These are phyloP conservation scores for Podila epicladia DNA, from an alignment of 192 early-diverging fungal species.

Conservation along the genomic window DNA sequence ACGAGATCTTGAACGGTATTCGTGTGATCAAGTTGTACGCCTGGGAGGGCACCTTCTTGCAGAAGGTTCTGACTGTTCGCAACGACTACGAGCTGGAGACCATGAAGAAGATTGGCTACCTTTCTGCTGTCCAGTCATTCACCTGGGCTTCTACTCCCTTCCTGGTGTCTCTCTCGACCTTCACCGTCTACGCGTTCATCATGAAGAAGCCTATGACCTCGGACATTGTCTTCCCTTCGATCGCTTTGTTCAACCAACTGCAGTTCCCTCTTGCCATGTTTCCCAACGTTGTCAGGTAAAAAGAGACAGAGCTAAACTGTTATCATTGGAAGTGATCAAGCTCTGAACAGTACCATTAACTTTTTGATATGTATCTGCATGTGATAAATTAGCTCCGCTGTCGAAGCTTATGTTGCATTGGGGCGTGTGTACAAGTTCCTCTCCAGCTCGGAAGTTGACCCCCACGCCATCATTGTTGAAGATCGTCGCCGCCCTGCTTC, in stretches of 20 bases:
- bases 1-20: constrained; percentile 91
- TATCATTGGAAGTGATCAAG: too few species aligned
- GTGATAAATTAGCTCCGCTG: constrained; percentile 26
- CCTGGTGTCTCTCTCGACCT: constrained; percentile 87
- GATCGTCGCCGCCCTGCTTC: not conserved
- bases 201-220: constrained; percentile 69
- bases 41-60: constrained; percentile 86
- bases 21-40: constrained; percentile 97
- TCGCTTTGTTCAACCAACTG: constrained; percentile 92
- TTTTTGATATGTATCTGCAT: too few species aligned
- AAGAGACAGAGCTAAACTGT: not conserved
- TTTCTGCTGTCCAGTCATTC: constrained; percentile 77
- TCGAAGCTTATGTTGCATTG: constrained; percentile 88
- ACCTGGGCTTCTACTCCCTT: constrained; percentile 89
- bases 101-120: constrained; percentile 76
- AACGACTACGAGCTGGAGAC: constrained; percentile 80
- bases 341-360: too few species aligned
- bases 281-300: constrained; percentile 81
- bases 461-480: constrained; percentile 35
- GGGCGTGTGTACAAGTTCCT: constrained; percentile 84
- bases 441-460: constrained; percentile 73
- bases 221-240: constrained; percentile 84
- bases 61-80: constrained; percentile 74
- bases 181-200: constrained; percentile 77
- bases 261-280: constrained; percentile 90